These are phyloP conservation scores for Pichiaceae sp. DNA, from an alignment of 1,139 yeast species.

Conservation along the genomic window DNA sequence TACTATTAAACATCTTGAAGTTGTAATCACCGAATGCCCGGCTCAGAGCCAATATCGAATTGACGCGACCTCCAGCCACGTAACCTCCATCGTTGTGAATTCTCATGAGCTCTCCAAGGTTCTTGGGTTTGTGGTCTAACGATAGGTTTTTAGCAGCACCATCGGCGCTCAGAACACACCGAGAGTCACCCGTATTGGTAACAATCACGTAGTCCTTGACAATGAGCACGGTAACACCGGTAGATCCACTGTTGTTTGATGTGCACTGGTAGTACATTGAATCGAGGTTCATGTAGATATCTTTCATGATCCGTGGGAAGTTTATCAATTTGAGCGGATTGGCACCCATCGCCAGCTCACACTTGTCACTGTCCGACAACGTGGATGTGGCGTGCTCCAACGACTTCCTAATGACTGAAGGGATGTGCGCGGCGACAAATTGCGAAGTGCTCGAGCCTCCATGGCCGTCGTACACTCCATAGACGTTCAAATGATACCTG, in stretches of 20 bases:
- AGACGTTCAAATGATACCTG: constrained; percentile 38
- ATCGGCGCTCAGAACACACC: constrained; percentile 49
- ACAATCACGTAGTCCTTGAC: constrained; percentile 45
- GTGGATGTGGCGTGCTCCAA: constrained; percentile 10
- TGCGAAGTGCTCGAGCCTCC: constrained; percentile 62
- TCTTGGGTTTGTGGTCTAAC: constrained; percentile 70
- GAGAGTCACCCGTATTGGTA: constrained; percentile 70
- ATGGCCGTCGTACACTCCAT: constrained; percentile 77
- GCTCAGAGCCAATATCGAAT: constrained; percentile 64
- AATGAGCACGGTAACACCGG: constrained; percentile 52
- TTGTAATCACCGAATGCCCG: constrained; percentile 74
- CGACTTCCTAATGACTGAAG: constrained; percentile 12
- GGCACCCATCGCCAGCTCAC: background rate
- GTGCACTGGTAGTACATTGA: constrained; percentile 35
- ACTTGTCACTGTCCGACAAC: constrained; percentile 7
- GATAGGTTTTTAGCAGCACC: constrained; percentile 55
- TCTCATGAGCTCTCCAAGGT: constrained; percentile 66
- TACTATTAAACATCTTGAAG: constrained; percentile 37
- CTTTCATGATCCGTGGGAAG: constrained; percentile 33
- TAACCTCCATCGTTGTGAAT: constrained; percentile 71
- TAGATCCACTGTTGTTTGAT: constrained; percentile 55
- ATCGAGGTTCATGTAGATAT: constrained; percentile 52
- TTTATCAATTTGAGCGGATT: constrained; percentile 16
- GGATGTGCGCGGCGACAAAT: constrained; percentile 39
- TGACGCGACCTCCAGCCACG: constrained; percentile 60